Evolutionary conservation across 2,329 filamentous ascomycete species (phyloP).

Genomic region (Scytalidium lignicola): DNA sequence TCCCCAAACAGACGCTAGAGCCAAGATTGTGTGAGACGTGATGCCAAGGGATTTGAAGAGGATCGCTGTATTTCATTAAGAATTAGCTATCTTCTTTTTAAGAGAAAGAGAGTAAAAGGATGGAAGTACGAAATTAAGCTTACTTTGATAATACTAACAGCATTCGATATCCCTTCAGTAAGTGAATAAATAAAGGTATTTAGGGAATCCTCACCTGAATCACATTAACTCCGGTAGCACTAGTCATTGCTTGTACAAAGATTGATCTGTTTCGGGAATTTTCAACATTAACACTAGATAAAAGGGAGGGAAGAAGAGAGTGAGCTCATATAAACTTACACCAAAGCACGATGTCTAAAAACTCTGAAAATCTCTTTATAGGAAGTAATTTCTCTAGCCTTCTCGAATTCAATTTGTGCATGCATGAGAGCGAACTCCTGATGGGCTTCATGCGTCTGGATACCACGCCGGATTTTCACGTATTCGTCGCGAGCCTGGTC

Average conservation of each 20-base stretch:
- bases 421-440: slow-evolving; percentile 51
- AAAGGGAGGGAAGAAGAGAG: too few relatives aligned
- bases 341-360: slow-evolving; percentile 46
- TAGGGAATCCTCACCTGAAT: slow-evolving; percentile 35
- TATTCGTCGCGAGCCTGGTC: slow-evolving; percentile 45
- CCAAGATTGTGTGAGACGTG: slow-evolving; percentile 42
- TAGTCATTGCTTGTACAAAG: slow-evolving; percentile 53
- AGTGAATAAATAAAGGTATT: background rate
- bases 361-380: slow-evolving; percentile 46
- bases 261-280: slow-evolving; percentile 33
- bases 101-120: background rate
- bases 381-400: slow-evolving; percentile 48
- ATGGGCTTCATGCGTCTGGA: slow-evolving; percentile 37
- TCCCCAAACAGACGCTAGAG: slow-evolving; percentile 49
- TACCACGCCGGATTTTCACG: slow-evolving; percentile 40
- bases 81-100: too few relatives aligned
- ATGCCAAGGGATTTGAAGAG: slow-evolving; percentile 51
- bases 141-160: slow-evolving; percentile 30
- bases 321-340: slow-evolving; percentile 27
- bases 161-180: too few relatives aligned
- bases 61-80: slow-evolving; percentile 33
- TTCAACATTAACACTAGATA: background rate
- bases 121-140: background rate
- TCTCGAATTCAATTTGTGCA: slow-evolving; percentile 51
- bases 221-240: slow-evolving; percentile 51